These are phyloP conservation scores for Podila clonocystis DNA, from an alignment of 192 early-diverging fungal genomes.

Conservation along the genomic window DNA sequence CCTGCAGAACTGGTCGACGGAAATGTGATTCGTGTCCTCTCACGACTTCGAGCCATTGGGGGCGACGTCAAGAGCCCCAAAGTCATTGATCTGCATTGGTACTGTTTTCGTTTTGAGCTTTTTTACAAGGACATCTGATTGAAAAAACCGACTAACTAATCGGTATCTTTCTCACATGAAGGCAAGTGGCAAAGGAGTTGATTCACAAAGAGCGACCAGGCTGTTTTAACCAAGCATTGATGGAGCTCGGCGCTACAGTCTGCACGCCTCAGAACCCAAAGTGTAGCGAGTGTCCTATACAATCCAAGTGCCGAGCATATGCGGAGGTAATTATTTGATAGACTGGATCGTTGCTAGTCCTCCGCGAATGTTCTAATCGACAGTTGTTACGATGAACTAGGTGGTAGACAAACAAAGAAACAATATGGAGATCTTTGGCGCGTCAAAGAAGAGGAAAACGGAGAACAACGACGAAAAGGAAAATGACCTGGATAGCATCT, in stretches of 20 bases:
- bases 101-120: not conserved
- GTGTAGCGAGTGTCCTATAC: constrained; percentile 71
- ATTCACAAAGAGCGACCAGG: constrained; percentile 69
- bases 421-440: constrained; percentile 3
- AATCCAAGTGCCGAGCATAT: constrained; percentile 65
- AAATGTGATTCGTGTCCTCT: constrained; percentile 79
- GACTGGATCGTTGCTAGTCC: not conserved
- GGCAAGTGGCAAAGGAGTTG: constrained; percentile 66
- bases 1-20: constrained; percentile 77
- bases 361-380: not conserved
- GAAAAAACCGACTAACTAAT: not conserved
- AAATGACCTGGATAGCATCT: constrained; percentile 22
- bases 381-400: not conserved
- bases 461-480: not conserved
- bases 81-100: constrained; percentile 70
- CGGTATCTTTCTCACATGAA: constrained; percentile 1
- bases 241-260: constrained; percentile 81
- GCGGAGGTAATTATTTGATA: constrained; percentile 57
- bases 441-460: not conserved
- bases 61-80: constrained; percentile 71
- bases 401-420: constrained; percentile 6
- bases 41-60: constrained; percentile 68
- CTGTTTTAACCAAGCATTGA: constrained; percentile 82
- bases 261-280: constrained; percentile 75
- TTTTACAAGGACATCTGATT: not conserved